Evolutionary conservation across 768 basidiomycete genomes (phyloP).

Genomic region (Phylloporus arenicola): DNA sequence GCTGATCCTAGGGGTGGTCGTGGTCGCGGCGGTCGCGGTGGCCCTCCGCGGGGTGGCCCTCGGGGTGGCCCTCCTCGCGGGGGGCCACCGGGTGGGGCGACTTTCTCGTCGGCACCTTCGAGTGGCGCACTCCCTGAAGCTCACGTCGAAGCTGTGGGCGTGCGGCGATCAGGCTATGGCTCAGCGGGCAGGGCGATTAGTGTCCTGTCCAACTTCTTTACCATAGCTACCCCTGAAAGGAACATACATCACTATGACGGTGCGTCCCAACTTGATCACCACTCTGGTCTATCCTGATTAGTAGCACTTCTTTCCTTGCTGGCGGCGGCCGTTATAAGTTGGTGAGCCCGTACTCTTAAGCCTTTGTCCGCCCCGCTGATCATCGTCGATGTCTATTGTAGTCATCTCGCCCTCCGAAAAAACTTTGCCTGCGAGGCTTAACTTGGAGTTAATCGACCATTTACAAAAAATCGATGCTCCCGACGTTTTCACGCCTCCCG

Average conservation of each 20-base stretch:
- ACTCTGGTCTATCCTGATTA: conserved; percentile 18
- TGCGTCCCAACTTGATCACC: conserved; percentile 36
- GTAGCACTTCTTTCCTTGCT: not conserved
- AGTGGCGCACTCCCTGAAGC: conserved; percentile 28
- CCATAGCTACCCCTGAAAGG: conserved; percentile 51
- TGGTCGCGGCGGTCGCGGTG: conserved; percentile 16
- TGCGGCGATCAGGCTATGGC: conserved; percentile 63
- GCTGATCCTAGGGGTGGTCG: conserved; percentile 26
- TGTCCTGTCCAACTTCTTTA: conserved; percentile 59
- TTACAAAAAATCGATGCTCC: conserved; percentile 57
- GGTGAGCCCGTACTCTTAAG: conserved; percentile 8
- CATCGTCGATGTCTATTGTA: conserved; percentile 18
- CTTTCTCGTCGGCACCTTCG: conserved; percentile 24
- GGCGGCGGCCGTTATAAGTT: conserved; percentile 12
- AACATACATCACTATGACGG: conserved; percentile 79
- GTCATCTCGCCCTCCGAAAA: conserved; percentile 69
- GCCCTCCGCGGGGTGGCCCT: conserved; percentile 23
- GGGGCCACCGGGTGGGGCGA: conserved; percentile 18
- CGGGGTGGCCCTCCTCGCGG: conserved; percentile 28
- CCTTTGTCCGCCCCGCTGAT: conserved; percentile 9
- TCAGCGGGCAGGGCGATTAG: conserved; percentile 43
- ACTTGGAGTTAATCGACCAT: conserved; percentile 62
- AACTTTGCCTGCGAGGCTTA: conserved; percentile 57
- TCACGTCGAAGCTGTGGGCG: conserved; percentile 55
- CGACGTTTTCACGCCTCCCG: conserved; percentile 65